Evolutionary conservation across 2,329 filamentous ascomycete species (phyloP).

Genomic region (Ophiosphaerella herpotricha): DNA sequence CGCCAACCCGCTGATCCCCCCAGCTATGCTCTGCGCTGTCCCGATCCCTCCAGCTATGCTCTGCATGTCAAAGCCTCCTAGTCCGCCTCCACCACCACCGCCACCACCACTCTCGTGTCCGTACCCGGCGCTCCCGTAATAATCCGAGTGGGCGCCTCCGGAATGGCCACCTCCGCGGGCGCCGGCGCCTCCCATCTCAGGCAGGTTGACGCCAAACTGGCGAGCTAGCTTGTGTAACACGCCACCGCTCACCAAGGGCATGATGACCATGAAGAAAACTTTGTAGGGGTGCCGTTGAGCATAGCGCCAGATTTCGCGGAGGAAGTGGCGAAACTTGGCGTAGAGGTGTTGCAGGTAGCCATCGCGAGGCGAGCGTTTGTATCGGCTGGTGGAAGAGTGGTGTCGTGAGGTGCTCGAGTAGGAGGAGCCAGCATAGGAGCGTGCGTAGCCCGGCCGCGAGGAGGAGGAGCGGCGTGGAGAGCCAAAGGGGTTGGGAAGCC

Average conservation of each 20-base stretch:
- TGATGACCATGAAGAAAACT: conserved; percentile 85
- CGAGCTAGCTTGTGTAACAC: conserved; percentile 77
- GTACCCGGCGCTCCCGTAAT: conserved; percentile 54
- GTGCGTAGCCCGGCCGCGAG: conserved; percentile 37
- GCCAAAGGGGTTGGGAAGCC: conserved; percentile 41
- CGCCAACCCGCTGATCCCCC: conserved; percentile 52
- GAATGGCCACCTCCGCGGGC: conserved; percentile 30
- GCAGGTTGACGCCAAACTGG: conserved; percentile 79
- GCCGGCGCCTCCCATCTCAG: conserved; percentile 52
- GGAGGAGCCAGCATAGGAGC: conserved; percentile 35
- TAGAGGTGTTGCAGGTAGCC: conserved; percentile 77
- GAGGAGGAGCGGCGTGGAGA: conserved; percentile 29
- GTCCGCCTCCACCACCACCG: conserved; percentile 32
- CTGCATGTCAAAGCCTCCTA: conserved; percentile 37
- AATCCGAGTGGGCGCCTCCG: conserved; percentile 31
- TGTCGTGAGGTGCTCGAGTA: conserved; percentile 38
- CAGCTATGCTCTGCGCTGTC: conserved; percentile 24
- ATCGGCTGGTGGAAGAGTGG: conserved; percentile 69
- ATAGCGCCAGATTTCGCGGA: conserved; percentile 81
- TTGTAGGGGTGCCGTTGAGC: conserved; percentile 83
- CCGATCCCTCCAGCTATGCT: conserved; percentile 28
- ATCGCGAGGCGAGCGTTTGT: conserved; percentile 75
- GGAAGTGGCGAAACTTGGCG: conserved; percentile 75
- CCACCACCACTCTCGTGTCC: conserved; percentile 37
- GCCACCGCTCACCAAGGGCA: conserved; percentile 85